A percentile compares a stretch with the other conserved stretches of the same genome.
phyloP scores from a whole-genome alignment of 495 filamentous ascomycete genomes.

The Penicillium silybi region DNA sequence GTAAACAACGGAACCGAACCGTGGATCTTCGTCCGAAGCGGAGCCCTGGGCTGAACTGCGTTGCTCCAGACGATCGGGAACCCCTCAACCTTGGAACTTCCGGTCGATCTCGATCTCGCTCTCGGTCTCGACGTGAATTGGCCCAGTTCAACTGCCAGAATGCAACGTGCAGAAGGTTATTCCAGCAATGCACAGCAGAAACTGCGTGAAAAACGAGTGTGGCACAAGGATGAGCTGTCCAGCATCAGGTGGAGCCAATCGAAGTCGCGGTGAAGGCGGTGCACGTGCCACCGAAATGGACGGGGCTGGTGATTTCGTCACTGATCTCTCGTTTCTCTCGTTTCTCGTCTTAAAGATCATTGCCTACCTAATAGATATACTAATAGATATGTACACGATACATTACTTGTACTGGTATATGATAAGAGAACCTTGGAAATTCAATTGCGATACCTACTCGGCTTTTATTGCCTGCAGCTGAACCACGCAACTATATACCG shows the following conservation, averaged over 20 bases:
- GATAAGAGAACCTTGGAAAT: no score
- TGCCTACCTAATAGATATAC: no score
- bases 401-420: no score
- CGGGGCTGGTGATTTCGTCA: conserved; percentile 19
- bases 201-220: conserved; percentile 10
- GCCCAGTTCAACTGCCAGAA: not conserved
- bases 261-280: conserved; percentile 40
- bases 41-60: conserved; percentile 12
- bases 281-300: conserved; percentile 29
- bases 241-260: conserved; percentile 25
- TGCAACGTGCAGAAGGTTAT: not conserved
- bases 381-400: no score
- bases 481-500: not conserved
- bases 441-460: no score
- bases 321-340: not conserved
- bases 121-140: not conserved
- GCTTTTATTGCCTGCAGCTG: no score
- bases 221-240: conserved; percentile 10
- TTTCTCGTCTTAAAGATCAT: no score
- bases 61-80: conserved; percentile 29
- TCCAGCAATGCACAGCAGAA: conserved; percentile 8
- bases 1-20: conserved; percentile 41
- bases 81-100: not conserved
- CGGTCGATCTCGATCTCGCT: not conserved
- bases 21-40: conserved; percentile 31